Percentiles rank a stretch among this genome's conserved stretches.
phyloP scores from a whole-genome alignment of 2,329 filamentous ascomycete species.

The Xylaria sp. region DNA sequence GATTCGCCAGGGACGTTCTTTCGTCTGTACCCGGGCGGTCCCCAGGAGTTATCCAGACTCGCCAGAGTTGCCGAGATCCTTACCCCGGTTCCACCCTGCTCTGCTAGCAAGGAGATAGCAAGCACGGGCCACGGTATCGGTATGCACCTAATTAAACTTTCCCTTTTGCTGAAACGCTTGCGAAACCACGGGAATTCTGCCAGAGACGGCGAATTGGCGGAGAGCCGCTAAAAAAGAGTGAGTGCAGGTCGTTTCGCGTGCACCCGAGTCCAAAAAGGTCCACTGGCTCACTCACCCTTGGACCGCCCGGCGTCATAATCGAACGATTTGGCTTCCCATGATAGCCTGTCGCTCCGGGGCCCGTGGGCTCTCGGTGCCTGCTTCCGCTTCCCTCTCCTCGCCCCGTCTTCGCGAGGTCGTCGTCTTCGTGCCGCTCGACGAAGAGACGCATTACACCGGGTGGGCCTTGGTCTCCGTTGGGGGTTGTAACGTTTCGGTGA shows the following conservation, averaged over 20 bases:
- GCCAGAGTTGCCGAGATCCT: background rate
- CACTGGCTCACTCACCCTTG: constrained; percentile 1
- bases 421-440: background rate
- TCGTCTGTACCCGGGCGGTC: too few relatives aligned
- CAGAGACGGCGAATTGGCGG: constrained; percentile 15
- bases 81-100: background rate
- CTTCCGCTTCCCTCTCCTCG: constrained; percentile 6
- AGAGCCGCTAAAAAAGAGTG: too few relatives aligned
- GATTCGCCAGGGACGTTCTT: too few relatives aligned
- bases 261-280: too few relatives aligned
- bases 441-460: background rate
- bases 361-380: background rate
- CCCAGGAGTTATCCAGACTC: constrained; percentile 71
- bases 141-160: background rate
- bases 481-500: background rate
- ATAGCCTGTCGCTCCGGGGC: constrained; percentile 4
- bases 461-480: too few relatives aligned
- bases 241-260: constrained; percentile 11
- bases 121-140: background rate
- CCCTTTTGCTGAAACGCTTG: constrained; percentile 30
- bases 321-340: constrained; percentile 15
- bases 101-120: too few relatives aligned
- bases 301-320: constrained; percentile 25
- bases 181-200: constrained; percentile 32
- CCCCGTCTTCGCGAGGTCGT: background rate